Evolutionary conservation across 2,329 filamentous ascomycete genomes (phyloP).

Genomic region (Ceratocystis cacaofunesta): DNA sequence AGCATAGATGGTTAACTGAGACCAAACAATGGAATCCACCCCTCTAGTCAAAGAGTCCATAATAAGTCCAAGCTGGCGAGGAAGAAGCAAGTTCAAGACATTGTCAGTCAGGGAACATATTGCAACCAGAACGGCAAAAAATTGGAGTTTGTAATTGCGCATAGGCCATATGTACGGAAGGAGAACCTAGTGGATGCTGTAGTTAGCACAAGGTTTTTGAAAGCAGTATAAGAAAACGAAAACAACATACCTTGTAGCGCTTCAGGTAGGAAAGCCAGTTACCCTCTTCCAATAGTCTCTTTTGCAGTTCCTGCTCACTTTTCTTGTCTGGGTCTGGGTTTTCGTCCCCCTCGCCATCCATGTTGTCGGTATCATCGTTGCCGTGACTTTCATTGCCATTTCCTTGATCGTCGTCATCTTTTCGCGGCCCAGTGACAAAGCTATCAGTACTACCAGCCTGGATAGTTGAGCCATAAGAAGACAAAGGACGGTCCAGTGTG

Average conservation of each 20-base stretch:
- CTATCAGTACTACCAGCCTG: slow-evolving; percentile 11
- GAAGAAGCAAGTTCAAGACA: slow-evolving; percentile 59
- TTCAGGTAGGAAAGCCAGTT: slow-evolving; percentile 66
- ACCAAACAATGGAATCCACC: slow-evolving; percentile 36
- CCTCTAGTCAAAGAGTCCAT: slow-evolving; percentile 49
- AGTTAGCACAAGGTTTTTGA: not conserved
- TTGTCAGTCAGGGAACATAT: slow-evolving; percentile 56
- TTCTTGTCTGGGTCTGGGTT: slow-evolving; percentile 36
- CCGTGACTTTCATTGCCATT: not conserved
- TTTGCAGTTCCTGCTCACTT: slow-evolving; percentile 36
- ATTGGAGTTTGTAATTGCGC: slow-evolving; percentile 48
- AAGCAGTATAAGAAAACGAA: not conserved
- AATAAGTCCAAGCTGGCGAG: slow-evolving; percentile 68
- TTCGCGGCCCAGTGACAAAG: slow-evolving; percentile 4
- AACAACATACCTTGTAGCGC: slow-evolving; percentile 43
- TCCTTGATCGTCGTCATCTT: not conserved
- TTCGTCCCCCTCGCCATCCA: slow-evolving; percentile 32
- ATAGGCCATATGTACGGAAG: slow-evolving; percentile 68
- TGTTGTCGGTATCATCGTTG: slow-evolving; percentile 17
- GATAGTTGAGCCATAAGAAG: slow-evolving; percentile 11
- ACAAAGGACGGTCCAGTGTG: not conserved
- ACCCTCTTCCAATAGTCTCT: slow-evolving; percentile 57
- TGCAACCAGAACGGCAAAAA: slow-evolving; percentile 51
- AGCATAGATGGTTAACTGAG: slow-evolving; percentile 38
- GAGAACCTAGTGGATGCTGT: slow-evolving; percentile 39